Percentiles rank a stretch among this genome's conserved stretches.
These are phyloP conservation scores for Monilinia fructicola DNA, from an alignment of 2,329 filamentous ascomycete species.

Conservation along the genomic window DNA sequence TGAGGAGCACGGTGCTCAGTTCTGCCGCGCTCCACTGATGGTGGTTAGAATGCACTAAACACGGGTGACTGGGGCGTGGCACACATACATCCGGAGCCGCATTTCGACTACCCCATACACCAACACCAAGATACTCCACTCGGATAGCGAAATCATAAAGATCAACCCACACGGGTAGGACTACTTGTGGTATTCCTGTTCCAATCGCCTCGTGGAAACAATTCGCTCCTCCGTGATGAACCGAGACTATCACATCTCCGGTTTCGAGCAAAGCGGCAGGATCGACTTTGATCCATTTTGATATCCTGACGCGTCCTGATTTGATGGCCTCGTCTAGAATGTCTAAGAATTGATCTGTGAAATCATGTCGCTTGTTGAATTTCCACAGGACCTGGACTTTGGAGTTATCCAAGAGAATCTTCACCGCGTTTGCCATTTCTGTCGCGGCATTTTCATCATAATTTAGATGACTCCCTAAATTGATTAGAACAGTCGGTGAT, in stretches of 20 bases:
- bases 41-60: not conserved
- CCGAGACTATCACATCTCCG: slow-evolving; percentile 39
- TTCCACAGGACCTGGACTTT: slow-evolving; percentile 42
- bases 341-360: slow-evolving; percentile 25
- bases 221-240: slow-evolving; percentile 44
- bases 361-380: slow-evolving; percentile 26
- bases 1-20: not conserved
- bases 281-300: slow-evolving; percentile 22
- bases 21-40: not conserved
- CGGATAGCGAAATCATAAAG: slow-evolving; percentile 46
- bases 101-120: slow-evolving; percentile 35
- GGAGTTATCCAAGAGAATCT: slow-evolving; percentile 39
- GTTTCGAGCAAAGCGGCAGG: slow-evolving; percentile 38
- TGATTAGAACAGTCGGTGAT: slow-evolving; percentile 47
- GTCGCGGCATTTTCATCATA: slow-evolving; percentile 36
- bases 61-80: not conserved
- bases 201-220: slow-evolving; percentile 46
- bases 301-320: slow-evolving; percentile 23
- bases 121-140: slow-evolving; percentile 45
- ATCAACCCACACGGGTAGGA: slow-evolving; percentile 49
- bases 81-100: slow-evolving; percentile 4
- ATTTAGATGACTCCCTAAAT: slow-evolving; percentile 43
- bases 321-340: not conserved
- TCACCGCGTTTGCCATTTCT: slow-evolving; percentile 44
- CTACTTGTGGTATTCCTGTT: slow-evolving; percentile 46